Conservation (phyloP, 164 flowering plant genomes). For the Nymphaea colorata region DNA sequence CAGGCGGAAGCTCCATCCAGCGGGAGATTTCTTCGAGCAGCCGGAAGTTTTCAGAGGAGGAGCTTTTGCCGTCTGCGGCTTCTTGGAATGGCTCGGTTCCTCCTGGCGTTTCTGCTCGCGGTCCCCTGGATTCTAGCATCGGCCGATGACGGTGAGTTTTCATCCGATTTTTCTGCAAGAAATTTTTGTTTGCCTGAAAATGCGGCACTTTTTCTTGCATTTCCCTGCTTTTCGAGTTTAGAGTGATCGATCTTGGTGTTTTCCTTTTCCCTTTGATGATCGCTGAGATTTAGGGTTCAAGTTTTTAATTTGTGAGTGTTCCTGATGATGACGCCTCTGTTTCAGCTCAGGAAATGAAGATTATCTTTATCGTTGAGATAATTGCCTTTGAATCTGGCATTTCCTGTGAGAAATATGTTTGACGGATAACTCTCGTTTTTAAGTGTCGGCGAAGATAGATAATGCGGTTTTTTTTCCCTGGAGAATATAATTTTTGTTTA, state of each 20-base stretch:
- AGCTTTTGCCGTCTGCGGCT: not conserved
- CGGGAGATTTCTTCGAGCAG: not conserved
- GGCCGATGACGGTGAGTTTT: not conserved
- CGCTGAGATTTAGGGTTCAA: not conserved
- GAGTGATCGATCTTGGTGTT: not conserved
- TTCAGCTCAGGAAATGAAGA: not conserved
- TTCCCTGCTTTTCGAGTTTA: not conserved
- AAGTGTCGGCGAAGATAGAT: too few relatives aligned
- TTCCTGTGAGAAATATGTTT: too few relatives aligned
- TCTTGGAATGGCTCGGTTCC: not conserved
- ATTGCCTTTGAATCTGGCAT: not conserved
- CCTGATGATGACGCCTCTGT: not conserved
- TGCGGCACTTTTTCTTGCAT: not conserved
- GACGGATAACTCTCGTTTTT: too few relatives aligned
- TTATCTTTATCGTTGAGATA: not conserved
- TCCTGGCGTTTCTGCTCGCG: not conserved
- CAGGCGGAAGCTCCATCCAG: not conserved
- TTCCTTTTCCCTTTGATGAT: not conserved
- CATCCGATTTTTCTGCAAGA: not conserved
- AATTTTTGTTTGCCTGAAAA: not conserved
- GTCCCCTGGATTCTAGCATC: not conserved
- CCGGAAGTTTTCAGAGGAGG: not conserved
- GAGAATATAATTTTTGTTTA: too few relatives aligned
- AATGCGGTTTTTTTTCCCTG: too few relatives aligned
- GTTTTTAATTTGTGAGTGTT: not conserved